Evolutionary conservation across 192 early-diverging fungal genomes (phyloP), one percentile per base, ranked within the genome.

Genomic region (Glomus cerebriforme): DNA sequence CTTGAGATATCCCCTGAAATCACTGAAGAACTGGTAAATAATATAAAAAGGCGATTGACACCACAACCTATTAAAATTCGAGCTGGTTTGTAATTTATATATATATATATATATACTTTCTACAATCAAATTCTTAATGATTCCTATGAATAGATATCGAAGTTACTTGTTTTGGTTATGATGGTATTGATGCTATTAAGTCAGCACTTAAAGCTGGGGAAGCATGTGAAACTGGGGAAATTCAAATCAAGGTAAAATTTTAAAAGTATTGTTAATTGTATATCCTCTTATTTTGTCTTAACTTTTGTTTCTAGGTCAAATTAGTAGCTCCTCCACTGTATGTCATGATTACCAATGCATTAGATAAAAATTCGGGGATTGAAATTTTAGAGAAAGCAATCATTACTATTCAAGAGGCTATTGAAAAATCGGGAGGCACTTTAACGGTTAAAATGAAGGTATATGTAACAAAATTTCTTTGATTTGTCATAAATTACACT

Each of bases 111-210:
- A 8, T 60, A 59, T 59, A 6, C n/a, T 60, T 59, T 26, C 32
- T 29, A 54, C 13, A 72, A n/a, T 45, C 19, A 17, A 29, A 22
- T 39, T 9, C 9, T 47, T 67, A 29, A 63, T 49, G 5, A 17
- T 24, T 67, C 67, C 7, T 39, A 49, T 10, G 22, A 12, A 34
- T 78, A 91, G 96, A 99, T 86, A 88, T 99, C 73, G 96, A 98
- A 82, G 90, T 97, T 37, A 93, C 91, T 73, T 98, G 97, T 88
- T 95, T 93, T 80, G 94, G 92, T 73, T 95, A 95, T 80, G 93
- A 97, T 84, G 98, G 98, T 78, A 94, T 99, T 58, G 95, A 98
- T 83, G 98, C 96, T 59, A 96, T 99, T 82, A 95, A 96, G 81
- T 87, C 86, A 58, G 96, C 97, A 12, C 86, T 99, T 71, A 87